phyloP scores from a whole-genome alignment of 139 green algal species.

The Chlamydomonas eustigma region DNA sequence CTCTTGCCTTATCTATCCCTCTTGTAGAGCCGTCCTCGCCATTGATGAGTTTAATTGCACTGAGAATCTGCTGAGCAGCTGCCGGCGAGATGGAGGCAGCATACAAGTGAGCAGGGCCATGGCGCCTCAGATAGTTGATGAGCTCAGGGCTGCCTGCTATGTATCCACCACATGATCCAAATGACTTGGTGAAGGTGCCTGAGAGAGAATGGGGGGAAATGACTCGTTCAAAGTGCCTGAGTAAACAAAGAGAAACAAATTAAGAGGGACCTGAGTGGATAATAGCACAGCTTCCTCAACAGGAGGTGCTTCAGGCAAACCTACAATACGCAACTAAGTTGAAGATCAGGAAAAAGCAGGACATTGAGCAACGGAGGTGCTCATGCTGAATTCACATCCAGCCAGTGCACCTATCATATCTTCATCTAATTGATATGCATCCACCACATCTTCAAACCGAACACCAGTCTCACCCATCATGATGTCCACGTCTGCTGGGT shows the following conservation, averaged over 20 bases:
- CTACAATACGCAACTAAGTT: no score
- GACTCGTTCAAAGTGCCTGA: neutral
- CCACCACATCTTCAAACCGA: no score
- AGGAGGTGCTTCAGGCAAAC: no score
- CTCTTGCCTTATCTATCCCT: constrained; percentile 25
- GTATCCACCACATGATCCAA: constrained; percentile 94
- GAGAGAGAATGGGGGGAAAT: neutral
- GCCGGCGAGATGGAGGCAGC: constrained; percentile 84
- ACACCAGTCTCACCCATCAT: constrained; percentile 95
- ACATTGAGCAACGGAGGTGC: no score
- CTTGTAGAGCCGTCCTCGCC: constrained; percentile 50
- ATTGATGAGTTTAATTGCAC: constrained; percentile 71
- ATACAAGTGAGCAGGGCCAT: constrained; percentile 75
- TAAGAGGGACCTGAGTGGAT: no score
- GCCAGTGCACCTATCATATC: no score
- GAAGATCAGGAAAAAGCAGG: no score
- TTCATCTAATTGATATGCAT: no score
- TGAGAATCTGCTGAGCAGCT: constrained; percentile 70
- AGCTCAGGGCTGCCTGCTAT: constrained; percentile 65
- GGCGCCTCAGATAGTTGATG: constrained; percentile 70
- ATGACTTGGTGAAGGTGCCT: constrained; percentile 99
- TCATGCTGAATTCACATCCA: no score
- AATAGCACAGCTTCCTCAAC: no score
- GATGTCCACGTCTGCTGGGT: constrained; percentile 86
- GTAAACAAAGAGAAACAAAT: no score